These are phyloP conservation scores for Globisporangium paddicum DNA, from an alignment of 352 stramenopile genomes.

Conservation along the genomic window DNA sequence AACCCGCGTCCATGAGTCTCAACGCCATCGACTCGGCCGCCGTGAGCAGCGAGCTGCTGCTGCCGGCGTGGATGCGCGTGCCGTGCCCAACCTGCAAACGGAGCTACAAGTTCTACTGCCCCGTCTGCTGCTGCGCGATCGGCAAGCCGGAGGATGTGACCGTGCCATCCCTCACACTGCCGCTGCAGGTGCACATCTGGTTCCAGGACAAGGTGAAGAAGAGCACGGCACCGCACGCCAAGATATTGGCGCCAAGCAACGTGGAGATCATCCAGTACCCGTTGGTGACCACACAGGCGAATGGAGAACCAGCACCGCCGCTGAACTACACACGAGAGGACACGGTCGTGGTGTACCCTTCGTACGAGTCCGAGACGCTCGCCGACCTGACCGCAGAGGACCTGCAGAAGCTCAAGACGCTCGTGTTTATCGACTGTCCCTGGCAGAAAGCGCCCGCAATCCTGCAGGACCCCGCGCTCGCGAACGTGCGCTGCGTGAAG, in stretches of 20 bases:
- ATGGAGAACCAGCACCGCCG: slow-evolving; percentile 7
- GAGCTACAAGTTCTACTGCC: slow-evolving; percentile 88
- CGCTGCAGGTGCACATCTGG: slow-evolving; percentile 78
- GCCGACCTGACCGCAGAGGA: slow-evolving; percentile 50
- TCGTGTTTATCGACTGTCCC: slow-evolving; percentile 86
- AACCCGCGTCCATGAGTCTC: neutral
- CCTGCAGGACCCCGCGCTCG: slow-evolving; percentile 46
- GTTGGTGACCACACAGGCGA: slow-evolving; percentile 16
- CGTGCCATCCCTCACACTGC: slow-evolving; percentile 55
- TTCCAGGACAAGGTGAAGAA: slow-evolving; percentile 90
- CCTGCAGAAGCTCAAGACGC: slow-evolving; percentile 47
- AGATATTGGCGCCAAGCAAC: slow-evolving; percentile 65
- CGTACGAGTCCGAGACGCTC: slow-evolving; percentile 61
- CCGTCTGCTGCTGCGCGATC: slow-evolving; percentile 59
- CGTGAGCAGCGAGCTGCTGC: slow-evolving; percentile 4
- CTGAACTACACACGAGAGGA: slow-evolving; percentile 50
- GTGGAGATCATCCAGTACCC: slow-evolving; percentile 69
- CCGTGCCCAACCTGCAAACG: slow-evolving; percentile 59
- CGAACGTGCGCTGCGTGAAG: slow-evolving; percentile 66
- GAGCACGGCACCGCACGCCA: slow-evolving; percentile 84
- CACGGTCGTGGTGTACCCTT: slow-evolving; percentile 79
- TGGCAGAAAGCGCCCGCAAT: slow-evolving; percentile 86
- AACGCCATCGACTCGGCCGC: neutral
- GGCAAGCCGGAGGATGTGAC: slow-evolving; percentile 41
- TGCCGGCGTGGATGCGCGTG: slow-evolving; percentile 42